Evolutionary conservation across 1,284 basidiomycete species (phyloP).

Genomic region (Chalciporus sp.): DNA sequence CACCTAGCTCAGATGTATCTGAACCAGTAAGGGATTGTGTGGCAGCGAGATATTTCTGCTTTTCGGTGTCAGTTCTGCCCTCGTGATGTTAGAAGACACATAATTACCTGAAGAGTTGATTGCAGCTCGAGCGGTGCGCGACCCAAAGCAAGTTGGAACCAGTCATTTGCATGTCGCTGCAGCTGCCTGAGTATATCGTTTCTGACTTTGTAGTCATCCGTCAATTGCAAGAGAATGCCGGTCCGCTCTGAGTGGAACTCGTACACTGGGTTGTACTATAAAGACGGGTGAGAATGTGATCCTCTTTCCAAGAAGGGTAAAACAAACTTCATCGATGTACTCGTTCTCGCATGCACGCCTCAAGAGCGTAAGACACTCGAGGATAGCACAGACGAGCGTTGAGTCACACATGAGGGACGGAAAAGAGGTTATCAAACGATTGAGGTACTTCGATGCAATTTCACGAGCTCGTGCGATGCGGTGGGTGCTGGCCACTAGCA

Average conservation of each 20-base stretch:
- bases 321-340: slow-evolving; percentile 83
- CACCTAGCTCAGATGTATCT: slow-evolving; percentile 85
- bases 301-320: neutral
- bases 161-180: slow-evolving; percentile 72
- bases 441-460: slow-evolving; percentile 81
- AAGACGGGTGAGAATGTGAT: slow-evolving; percentile 8
- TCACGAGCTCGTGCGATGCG: slow-evolving; percentile 81
- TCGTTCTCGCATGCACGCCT: slow-evolving; percentile 90
- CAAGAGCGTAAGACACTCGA: slow-evolving; percentile 91
- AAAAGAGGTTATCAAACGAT: slow-evolving; percentile 89
- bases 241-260: slow-evolving; percentile 81
- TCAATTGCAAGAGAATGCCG: slow-evolving; percentile 77
- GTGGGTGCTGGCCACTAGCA: slow-evolving; percentile 85
- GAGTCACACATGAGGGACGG: slow-evolving; percentile 94
- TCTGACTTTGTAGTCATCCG: slow-evolving; percentile 86
- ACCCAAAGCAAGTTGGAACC: slow-evolving; percentile 85
- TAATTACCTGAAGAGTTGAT: slow-evolving; percentile 81
- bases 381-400: slow-evolving; percentile 83
- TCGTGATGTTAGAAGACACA: neutral
- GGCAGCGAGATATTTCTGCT: slow-evolving; percentile 80
- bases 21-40: slow-evolving; percentile 68
- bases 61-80: neutral
- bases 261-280: slow-evolving; percentile 86
- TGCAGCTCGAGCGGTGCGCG: slow-evolving; percentile 93
- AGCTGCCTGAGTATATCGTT: slow-evolving; percentile 83